Conservation (phyloP, 1,284 basidiomycete species). For the Cerrena zonata region DNA sequence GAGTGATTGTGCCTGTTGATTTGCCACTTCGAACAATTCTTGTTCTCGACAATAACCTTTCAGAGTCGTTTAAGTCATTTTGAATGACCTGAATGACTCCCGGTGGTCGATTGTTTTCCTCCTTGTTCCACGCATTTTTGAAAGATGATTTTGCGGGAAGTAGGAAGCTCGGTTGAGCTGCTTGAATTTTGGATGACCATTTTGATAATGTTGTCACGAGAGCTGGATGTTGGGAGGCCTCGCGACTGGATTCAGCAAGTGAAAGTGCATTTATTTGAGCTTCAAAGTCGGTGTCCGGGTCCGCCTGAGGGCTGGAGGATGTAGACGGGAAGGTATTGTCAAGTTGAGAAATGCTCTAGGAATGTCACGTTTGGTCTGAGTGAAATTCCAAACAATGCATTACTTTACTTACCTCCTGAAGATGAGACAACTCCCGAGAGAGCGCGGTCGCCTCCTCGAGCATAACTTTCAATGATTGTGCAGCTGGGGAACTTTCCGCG, state of each 20-base stretch:
- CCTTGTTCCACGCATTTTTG: slow-evolving; percentile 38
- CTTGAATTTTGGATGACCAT: slow-evolving; percentile 91
- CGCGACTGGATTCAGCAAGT: slow-evolving; percentile 39
- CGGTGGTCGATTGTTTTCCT: slow-evolving; percentile 26
- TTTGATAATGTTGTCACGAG: slow-evolving; percentile 76
- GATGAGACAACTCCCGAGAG: slow-evolving; percentile 59
- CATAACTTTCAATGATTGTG: slow-evolving; percentile 36
- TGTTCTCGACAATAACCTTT: slow-evolving; percentile 55
- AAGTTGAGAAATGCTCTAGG: slow-evolving; percentile 5
- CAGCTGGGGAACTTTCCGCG: slow-evolving; percentile 26
- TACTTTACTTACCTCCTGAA: slow-evolving; percentile 52
- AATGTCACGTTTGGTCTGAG: slow-evolving; percentile 5
- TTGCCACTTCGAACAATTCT: slow-evolving; percentile 40
- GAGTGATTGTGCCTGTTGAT: slow-evolving; percentile 35
- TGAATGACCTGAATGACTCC: slow-evolving; percentile 69
- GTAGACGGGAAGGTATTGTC: neutral
- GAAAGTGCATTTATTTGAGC: slow-evolving; percentile 28
- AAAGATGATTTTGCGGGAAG: slow-evolving; percentile 67
- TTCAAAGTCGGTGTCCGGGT: neutral
- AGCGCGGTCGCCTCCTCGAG: slow-evolving; percentile 54
- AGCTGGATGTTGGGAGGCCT: slow-evolving; percentile 62
- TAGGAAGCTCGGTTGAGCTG: slow-evolving; percentile 74
- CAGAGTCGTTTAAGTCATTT: slow-evolving; percentile 55
- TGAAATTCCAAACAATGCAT: neutral
- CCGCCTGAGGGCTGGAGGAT: slow-evolving; percentile 16